phyloP scores from a whole-genome alignment of 371 early-diverging fungal genomes.

The Apophysomyces ossiformis region DNA sequence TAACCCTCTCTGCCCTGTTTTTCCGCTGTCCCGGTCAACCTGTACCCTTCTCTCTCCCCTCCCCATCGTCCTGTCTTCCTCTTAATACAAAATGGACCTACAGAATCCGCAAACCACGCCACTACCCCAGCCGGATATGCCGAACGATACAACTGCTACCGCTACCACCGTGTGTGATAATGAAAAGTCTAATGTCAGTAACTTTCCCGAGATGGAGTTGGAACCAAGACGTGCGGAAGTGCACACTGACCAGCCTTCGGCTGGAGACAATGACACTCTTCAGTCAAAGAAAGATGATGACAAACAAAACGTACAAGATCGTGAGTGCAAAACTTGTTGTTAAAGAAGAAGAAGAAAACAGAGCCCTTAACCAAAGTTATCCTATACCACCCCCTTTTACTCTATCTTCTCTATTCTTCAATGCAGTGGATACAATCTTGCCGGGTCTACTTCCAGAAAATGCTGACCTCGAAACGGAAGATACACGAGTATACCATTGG shows the following conservation, averaged over 20 bases:
- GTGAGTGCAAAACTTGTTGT: neutral
- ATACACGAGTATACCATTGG: conserved; percentile 62
- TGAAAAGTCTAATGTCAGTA: conserved; percentile 25
- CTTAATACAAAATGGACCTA: conserved; percentile 21
- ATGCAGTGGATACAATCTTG: conserved; percentile 36
- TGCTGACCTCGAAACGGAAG: conserved; percentile 52
- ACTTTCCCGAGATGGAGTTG: conserved; percentile 28
- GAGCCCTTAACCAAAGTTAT: neutral
- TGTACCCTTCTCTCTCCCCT: conserved; percentile 19
- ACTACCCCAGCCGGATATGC: conserved; percentile 12
- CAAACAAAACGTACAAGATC: conserved; percentile 21
- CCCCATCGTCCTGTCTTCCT: conserved; percentile 12
- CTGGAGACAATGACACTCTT: conserved; percentile 16
- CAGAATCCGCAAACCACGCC: conserved; percentile 21
- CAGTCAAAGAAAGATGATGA: conserved; percentile 17
- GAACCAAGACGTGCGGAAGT: conserved; percentile 9
- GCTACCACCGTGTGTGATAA: conserved; percentile 9
- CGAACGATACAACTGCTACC: neutral
- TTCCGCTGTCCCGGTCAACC: conserved; percentile 12
- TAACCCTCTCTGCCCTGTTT: neutral
- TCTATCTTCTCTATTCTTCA: neutral
- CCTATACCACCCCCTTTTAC: neutral
- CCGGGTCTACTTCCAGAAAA: conserved; percentile 32
- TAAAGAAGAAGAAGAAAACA: too few relatives aligned
- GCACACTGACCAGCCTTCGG: neutral